Percentiles rank a stretch among this genome's conserved stretches.
Evolutionary conservation across 208 protist genomes (phyloP).

Genomic region (Crithidia brevicula): DNA sequence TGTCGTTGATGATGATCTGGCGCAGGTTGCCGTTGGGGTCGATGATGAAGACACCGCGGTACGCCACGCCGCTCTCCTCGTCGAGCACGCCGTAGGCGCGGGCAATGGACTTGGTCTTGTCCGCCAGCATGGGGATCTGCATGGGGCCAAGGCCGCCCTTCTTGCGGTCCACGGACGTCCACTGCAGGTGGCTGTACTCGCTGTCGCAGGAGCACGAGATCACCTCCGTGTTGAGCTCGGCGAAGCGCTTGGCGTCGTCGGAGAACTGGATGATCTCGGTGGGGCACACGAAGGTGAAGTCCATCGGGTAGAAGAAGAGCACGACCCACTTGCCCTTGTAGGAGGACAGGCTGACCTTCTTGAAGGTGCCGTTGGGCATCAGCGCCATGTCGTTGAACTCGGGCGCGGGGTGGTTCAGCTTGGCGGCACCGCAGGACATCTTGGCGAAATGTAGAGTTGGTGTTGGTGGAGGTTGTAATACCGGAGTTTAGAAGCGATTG

Average conservation of each 20-base stretch:
- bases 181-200: constrained; percentile 97
- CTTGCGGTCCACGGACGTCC: constrained; percentile 94
- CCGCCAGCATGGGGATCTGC: constrained; percentile 96
- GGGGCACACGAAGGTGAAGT: constrained; percentile 98
- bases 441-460: background rate
- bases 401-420: constrained; percentile 90
- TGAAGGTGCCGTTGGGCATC: constrained; percentile 94
- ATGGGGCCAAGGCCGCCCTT: constrained; percentile 97
- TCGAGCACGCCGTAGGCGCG: constrained; percentile 94
- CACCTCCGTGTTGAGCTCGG: constrained; percentile 87
- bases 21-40: constrained; percentile 74
- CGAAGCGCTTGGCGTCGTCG: constrained; percentile 93
- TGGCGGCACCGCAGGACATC: constrained; percentile 22
- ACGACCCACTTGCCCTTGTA: constrained; percentile 96
- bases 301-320: constrained; percentile 97
- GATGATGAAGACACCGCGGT: constrained; percentile 97
- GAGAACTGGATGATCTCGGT: constrained; percentile 97
- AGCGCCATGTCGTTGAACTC: constrained; percentile 91
- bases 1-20: constrained; percentile 95
- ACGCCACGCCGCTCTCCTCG: constrained; percentile 87
- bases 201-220: constrained; percentile 94
- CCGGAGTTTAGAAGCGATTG: background rate
- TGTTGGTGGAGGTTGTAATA: background rate
- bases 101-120: constrained; percentile 94
- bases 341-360: constrained; percentile 86